A percentile compares a stretch with the other conserved stretches of the same genome.
Evolutionary conservation across 2,329 filamentous ascomycete genomes (phyloP).

Genomic region (Arthroderma sp.): DNA sequence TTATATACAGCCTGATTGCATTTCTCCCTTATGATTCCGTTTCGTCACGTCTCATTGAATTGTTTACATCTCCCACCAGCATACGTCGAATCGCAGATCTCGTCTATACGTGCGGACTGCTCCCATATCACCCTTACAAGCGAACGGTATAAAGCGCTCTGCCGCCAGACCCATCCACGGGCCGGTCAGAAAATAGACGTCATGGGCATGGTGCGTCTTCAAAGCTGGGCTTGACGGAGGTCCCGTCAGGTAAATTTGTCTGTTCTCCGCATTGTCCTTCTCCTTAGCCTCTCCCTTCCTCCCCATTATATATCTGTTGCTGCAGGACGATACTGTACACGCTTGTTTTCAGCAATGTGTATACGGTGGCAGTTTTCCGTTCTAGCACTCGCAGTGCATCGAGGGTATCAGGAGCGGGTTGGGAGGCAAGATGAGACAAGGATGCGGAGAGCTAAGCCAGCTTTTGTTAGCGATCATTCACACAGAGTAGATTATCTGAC

Average conservation of each 20-base stretch:
- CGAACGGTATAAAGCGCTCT: too few species aligned
- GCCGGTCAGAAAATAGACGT: too few species aligned
- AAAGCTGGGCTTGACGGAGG: too few species aligned
- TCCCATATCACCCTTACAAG: too few species aligned
- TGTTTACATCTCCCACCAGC: too few species aligned
- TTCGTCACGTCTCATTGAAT: too few species aligned
- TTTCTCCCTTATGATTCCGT: too few species aligned
- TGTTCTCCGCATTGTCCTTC: background rate
- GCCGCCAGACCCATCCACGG: too few species aligned
- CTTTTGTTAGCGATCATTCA: background rate
- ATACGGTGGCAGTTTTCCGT: constrained; percentile 86
- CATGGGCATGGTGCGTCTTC: background rate
- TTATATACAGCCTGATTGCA: too few species aligned
- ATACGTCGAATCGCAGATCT: too few species aligned
- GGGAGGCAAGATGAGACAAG: constrained; percentile 45
- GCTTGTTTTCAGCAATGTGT: constrained; percentile 91
- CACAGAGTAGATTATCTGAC: background rate
- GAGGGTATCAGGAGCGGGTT: constrained; percentile 57
- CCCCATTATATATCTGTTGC: constrained; percentile 69
- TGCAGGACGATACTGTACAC: constrained; percentile 98
- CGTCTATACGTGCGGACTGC: too few species aligned
- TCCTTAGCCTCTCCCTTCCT: constrained; percentile 15
- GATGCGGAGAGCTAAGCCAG: constrained; percentile 20
- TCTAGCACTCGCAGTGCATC: constrained; percentile 80
- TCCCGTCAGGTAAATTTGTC: too few species aligned